Conservation (phyloP, 2,329 filamentous ascomycete genomes). For the Chaetomiaceae sp. region DNA sequence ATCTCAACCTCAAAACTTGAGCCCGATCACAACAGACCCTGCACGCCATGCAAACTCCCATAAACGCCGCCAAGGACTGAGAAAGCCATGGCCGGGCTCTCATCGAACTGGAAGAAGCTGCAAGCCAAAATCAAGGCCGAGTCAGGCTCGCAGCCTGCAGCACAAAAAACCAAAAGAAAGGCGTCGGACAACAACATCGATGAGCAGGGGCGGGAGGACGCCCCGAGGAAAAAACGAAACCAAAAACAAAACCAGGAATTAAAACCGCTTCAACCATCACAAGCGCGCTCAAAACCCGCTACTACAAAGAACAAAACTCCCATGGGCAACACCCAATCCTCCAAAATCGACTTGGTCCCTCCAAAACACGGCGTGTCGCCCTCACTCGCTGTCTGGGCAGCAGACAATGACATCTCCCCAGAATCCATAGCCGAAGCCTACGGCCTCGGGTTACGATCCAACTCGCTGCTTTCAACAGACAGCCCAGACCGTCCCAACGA, state of each 20-base stretch:
- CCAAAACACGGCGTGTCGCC: constrained; percentile 43
- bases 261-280: neutral
- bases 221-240: constrained; percentile 14
- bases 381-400: constrained; percentile 56
- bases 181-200: constrained; percentile 31
- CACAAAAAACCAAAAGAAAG: constrained; percentile 38
- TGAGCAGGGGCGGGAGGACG: neutral
- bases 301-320: constrained; percentile 3
- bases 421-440: constrained; percentile 61
- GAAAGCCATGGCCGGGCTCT: constrained; percentile 46
- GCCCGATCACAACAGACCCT: neutral
- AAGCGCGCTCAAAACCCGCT: neutral
- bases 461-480: constrained; percentile 45
- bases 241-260: neutral
- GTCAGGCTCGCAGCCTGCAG: constrained; percentile 34
- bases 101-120: constrained; percentile 75
- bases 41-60: neutral
- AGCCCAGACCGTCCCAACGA: constrained; percentile 56
- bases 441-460: constrained; percentile 48
- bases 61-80: neutral
- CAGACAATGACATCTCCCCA: constrained; percentile 57
- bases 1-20: neutral
- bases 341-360: constrained; percentile 35
- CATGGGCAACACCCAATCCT: constrained; percentile 42
- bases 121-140: constrained; percentile 57